A percentile compares a stretch with the other conserved stretches of the same genome.
These are phyloP conservation scores for Candida silvicultrix DNA, from an alignment of 805 yeast species.

Conservation along the genomic window DNA sequence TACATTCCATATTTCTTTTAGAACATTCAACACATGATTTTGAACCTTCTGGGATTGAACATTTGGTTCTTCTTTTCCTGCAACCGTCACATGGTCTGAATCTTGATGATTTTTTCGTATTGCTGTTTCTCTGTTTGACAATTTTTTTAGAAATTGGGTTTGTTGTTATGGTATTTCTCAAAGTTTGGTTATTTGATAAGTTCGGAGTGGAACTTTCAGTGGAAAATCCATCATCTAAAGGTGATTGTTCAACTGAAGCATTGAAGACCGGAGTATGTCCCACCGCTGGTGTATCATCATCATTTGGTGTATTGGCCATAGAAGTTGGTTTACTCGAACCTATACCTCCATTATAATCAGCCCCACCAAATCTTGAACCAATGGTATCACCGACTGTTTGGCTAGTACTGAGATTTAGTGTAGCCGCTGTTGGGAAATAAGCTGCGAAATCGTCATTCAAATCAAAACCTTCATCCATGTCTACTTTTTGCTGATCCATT, in stretches of 20 bases:
- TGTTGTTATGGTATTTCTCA: neutral
- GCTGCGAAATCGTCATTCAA: neutral
- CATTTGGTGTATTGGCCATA: neutral
- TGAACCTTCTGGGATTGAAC: conserved; percentile 20
- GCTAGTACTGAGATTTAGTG: too few relatives aligned
- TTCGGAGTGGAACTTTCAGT: neutral
- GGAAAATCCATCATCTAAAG: neutral
- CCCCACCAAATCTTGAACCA: too few relatives aligned
- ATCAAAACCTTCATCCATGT: neutral
- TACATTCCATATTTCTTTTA: conserved; percentile 24
- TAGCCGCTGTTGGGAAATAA: neutral
- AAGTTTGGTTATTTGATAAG: neutral
- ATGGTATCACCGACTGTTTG: too few relatives aligned
- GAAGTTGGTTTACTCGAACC: neutral
- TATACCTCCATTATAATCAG: too few relatives aligned
- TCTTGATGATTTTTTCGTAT: conserved; percentile 9
- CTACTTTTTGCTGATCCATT: neutral
- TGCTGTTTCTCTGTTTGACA: neutral
- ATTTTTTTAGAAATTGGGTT: neutral
- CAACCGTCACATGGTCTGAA: conserved; percentile 33
- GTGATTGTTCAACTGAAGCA: neutral
- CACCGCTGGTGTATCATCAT: too few relatives aligned
- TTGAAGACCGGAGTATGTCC: too few relatives aligned
- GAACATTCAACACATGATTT: conserved; percentile 24
- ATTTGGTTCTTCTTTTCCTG: conserved; percentile 29